Percentiles rank a stretch among this genome's conserved stretches.
Evolutionary conservation across 805 yeast genomes (phyloP).

Genomic region (Kluyveromyces lactis): DNA sequence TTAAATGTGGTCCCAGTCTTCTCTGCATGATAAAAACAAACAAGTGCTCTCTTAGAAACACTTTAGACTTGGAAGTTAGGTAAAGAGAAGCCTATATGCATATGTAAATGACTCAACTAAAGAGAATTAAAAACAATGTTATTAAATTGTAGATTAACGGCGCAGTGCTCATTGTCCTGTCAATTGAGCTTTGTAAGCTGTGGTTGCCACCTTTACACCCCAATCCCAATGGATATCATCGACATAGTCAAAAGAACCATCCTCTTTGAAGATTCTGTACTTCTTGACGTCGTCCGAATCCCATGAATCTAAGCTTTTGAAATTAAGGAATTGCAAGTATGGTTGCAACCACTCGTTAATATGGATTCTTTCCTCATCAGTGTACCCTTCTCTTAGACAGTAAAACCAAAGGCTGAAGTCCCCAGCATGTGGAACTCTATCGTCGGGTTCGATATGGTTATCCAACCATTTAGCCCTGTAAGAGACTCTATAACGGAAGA

Average conservation of each 20-base stretch:
- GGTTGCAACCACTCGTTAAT: slow-evolving; percentile 26
- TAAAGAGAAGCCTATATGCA: too few relatives aligned
- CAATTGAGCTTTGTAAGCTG: not conserved
- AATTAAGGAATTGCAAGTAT: slow-evolving; percentile 23
- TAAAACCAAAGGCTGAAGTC: slow-evolving; percentile 33
- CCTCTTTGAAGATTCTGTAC: slow-evolving; percentile 23
- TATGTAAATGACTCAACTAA: too few relatives aligned
- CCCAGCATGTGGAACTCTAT: slow-evolving; percentile 32
- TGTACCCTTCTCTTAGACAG: slow-evolving; percentile 17
- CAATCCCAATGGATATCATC: slow-evolving; percentile 32
- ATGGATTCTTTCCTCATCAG: slow-evolving; percentile 19
- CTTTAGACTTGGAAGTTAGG: too few relatives aligned
- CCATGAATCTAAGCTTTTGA: slow-evolving; percentile 26
- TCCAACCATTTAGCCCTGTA: slow-evolving; percentile 24
- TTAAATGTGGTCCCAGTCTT: too few relatives aligned
- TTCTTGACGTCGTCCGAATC: slow-evolving; percentile 19
- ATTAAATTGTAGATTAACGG: too few relatives aligned
- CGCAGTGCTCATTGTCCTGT: too few relatives aligned
- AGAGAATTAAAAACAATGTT: too few relatives aligned
- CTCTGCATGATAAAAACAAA: too few relatives aligned
- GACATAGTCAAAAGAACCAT: slow-evolving; percentile 23
- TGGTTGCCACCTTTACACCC: slow-evolving; percentile 28
- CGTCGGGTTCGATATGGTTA: slow-evolving; percentile 13
- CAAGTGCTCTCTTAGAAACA: too few relatives aligned
- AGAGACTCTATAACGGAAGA: slow-evolving; percentile 26